Evolutionary conservation across 2,329 filamentous ascomycete species (phyloP), one percentile per base, ranked within the genome.

Genomic region (Penicillium paneum): DNA sequence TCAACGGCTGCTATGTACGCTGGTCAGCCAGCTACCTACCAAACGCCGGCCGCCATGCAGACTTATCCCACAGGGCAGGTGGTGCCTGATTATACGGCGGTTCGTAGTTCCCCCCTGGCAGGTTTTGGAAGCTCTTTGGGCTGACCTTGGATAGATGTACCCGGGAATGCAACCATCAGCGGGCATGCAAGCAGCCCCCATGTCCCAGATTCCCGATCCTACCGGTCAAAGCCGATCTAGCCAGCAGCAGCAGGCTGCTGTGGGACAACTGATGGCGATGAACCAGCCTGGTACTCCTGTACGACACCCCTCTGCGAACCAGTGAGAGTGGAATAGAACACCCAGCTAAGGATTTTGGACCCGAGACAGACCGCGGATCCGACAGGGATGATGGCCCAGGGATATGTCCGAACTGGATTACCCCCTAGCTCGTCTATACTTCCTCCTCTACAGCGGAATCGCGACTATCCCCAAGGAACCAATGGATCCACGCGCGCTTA

Each of bases 231-330:
- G 60, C 46, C 69, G 70, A 45, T 56, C 67, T 29, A 68, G 64
- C 56, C 71, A 73, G 43, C 45, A 47, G 34, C 46, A 49, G 47
- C 70, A 73, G 57, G 70, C 70, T 19, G 63, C 69, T 11, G 70
- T 73, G 66, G 70, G 71, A 57, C 67, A 70, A 42, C 43, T 73
- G 43, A 69, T 69, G 55, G 65, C 69, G 57, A 69, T 72, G 63
- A 73, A 72, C 53, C 68, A 67, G 57, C 67, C 70, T 57, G 67
- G 68, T 44, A 73, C 71, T 55, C 71, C 71, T 68, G 70, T 73
- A 73, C 64, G 69, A 59, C 63, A 65, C 61, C 60, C 61, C 59
- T 61, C 59, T 56, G 54, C 61, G 50, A 63, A 57, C 55, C 60
- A 60, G 58, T 67, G 61, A 63, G 54, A 48, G 58, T 42, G 47